phyloP scores from a whole-genome alignment of 192 early-diverging fungal species.

The Cetraspora pellucida region DNA sequence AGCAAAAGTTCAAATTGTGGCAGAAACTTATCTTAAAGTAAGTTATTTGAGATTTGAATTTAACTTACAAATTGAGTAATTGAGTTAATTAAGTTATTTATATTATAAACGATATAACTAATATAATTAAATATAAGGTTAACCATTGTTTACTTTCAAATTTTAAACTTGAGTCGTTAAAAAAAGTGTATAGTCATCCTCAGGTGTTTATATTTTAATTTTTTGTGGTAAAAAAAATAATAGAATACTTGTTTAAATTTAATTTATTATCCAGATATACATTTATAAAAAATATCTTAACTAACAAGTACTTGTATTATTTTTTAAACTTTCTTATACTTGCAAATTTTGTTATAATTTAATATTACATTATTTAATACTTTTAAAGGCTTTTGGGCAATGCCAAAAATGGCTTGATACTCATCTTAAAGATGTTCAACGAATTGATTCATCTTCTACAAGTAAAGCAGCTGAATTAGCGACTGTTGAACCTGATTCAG shows the following conservation, averaged over 20 bases:
- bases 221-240: no score
- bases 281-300: no score
- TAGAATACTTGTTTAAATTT: no score
- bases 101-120: not conserved
- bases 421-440: constrained; percentile 73
- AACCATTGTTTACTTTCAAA: constrained; percentile 82
- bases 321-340: not conserved
- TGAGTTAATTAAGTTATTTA: not conserved
- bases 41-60: not conserved
- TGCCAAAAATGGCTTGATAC: constrained; percentile 70
- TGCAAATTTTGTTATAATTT: no score
- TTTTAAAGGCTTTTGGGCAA: constrained; percentile 76
- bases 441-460: constrained; percentile 79
- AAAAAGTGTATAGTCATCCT: constrained; percentile 75
- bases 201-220: constrained; percentile 62
- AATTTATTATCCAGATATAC: no score
- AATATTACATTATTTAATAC: no score
- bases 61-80: not conserved
- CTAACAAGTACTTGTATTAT: not conserved
- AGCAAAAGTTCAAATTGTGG: constrained; percentile 69
- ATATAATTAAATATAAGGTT: constrained; percentile 44
- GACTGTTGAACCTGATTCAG: constrained; percentile 70
- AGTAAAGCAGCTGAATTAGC: constrained; percentile 88
- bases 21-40: constrained; percentile 75
- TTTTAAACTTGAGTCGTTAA: constrained; percentile 63